Percentiles rank a stretch among this genome's conserved stretches.
phyloP scores from a whole-genome alignment of 2,329 filamentous ascomycete genomes.

The Myriangium duriaei region DNA sequence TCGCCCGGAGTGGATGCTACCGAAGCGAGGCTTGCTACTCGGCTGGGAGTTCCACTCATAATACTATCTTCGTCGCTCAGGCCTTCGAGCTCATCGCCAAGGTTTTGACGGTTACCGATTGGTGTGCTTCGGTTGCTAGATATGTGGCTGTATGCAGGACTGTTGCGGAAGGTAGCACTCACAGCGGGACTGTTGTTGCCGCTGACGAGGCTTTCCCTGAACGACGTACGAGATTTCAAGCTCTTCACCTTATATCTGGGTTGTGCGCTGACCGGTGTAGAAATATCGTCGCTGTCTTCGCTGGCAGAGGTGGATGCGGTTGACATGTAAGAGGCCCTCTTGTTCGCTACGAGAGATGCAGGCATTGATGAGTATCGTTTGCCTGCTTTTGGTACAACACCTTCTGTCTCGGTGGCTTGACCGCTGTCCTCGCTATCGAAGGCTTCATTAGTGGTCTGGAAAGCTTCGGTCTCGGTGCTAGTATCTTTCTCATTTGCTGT shows the following conservation, averaged over 20 bases:
- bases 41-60: conserved; percentile 12
- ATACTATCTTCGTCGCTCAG: conserved; percentile 48
- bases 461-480: conserved; percentile 80
- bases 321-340: conserved; percentile 63
- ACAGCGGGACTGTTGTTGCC: conserved; percentile 15
- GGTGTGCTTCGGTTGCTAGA: conserved; percentile 31
- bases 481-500: conserved; percentile 64
- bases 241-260: conserved; percentile 60
- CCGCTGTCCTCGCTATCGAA: conserved; percentile 59
- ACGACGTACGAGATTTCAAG: conserved; percentile 24
- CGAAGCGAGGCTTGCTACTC: conserved; percentile 7
- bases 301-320: conserved; percentile 78
- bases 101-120: conserved; percentile 53
- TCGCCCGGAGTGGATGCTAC: conserved; percentile 9
- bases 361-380: conserved; percentile 30
- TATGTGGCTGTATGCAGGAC: conserved; percentile 37
- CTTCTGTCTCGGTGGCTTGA: conserved; percentile 75
- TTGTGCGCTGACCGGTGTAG: conserved; percentile 52
- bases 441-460: conserved; percentile 81
- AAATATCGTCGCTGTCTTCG: conserved; percentile 54
- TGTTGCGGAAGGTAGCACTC: conserved; percentile 7
- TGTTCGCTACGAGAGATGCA: conserved; percentile 35
- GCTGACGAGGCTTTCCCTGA: conserved; percentile 32
- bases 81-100: conserved; percentile 83
- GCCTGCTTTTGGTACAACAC: conserved; percentile 18